Evolutionary conservation across 805 yeast species (phyloP).

Genomic region (Wickerhamiella galacta): DNA sequence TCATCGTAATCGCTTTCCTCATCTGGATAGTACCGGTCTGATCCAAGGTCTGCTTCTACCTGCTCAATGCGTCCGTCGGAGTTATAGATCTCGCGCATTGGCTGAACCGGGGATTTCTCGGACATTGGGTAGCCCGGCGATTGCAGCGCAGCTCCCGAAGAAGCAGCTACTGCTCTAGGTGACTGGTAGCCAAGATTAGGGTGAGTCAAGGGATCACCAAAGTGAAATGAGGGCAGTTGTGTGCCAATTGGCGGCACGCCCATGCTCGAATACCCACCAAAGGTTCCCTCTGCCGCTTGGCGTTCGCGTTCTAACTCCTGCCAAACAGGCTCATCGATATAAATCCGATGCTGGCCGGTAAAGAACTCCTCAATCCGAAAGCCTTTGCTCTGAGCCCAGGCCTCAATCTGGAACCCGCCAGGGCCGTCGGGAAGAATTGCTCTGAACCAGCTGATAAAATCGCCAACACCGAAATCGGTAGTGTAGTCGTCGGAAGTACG

Average conservation of each 20-base stretch:
- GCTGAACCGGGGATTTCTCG: neutral
- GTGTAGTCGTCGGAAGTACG: conserved; percentile 23
- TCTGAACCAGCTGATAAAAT: conserved; percentile 22
- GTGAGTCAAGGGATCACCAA: neutral
- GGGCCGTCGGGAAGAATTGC: conserved; percentile 17
- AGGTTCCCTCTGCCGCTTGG: conserved; percentile 2
- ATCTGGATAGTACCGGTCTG: conserved; percentile 23
- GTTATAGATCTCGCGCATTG: conserved; percentile 4
- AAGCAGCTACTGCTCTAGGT: neutral
- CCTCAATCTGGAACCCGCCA: conserved; percentile 16
- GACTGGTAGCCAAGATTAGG: neutral
- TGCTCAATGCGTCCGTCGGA: conserved; percentile 5
- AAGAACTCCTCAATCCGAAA: conserved; percentile 22
- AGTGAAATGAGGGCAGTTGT: neutral
- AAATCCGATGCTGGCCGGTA: conserved; percentile 22
- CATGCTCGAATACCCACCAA: neutral
- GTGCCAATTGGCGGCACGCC: neutral
- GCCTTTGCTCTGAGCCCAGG: conserved; percentile 22
- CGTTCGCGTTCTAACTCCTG: conserved; percentile 20
- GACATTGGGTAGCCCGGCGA: too few relatives aligned
- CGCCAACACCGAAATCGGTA: conserved; percentile 25
- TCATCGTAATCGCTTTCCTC: conserved; percentile 19
- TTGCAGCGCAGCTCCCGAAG: too few relatives aligned
- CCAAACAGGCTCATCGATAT: conserved; percentile 26
- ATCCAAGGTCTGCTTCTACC: conserved; percentile 9